These are phyloP conservation scores for Phytophthora niederhauseri DNA, from an alignment of 352 stramenopile species.

Conservation along the genomic window DNA sequence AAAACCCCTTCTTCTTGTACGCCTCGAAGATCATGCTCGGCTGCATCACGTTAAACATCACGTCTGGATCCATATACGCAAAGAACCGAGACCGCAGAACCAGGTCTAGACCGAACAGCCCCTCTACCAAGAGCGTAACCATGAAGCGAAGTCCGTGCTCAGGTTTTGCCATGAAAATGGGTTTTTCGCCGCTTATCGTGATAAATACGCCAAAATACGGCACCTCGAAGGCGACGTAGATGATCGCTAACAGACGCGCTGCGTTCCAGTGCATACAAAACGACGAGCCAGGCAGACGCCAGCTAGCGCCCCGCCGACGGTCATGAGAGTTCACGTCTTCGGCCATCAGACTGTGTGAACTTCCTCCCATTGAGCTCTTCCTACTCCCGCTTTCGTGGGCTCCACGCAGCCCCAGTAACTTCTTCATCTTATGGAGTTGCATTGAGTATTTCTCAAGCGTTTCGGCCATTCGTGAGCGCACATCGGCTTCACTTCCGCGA, in stretches of 20 bases:
- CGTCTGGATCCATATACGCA: constrained; percentile 55
- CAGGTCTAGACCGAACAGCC: constrained; percentile 60
- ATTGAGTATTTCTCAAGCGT: constrained; percentile 62
- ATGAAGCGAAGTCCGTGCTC: constrained; percentile 41
- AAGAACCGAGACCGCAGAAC: constrained; percentile 60
- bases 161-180: constrained; percentile 43
- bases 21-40: constrained; percentile 55
- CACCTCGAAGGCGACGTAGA: constrained; percentile 68
- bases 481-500: constrained; percentile 33
- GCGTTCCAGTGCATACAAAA: constrained; percentile 61
- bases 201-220: constrained; percentile 77
- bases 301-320: constrained; percentile 11
- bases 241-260: constrained; percentile 39
- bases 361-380: constrained; percentile 27
- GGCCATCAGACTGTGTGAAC: constrained; percentile 6
- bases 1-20: constrained; percentile 64
- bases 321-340: background rate
- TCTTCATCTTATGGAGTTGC: constrained; percentile 77
- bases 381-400: constrained; percentile 8
- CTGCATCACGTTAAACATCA: constrained; percentile 61
- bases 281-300: constrained; percentile 50
- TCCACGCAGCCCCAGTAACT: constrained; percentile 61
- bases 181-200: constrained; percentile 46
- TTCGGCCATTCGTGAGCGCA: constrained; percentile 44
- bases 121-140: constrained; percentile 43